These are phyloP conservation scores for Margaritispora aquatica DNA, from an alignment of 495 filamentous ascomycete genomes.

Conservation along the genomic window DNA sequence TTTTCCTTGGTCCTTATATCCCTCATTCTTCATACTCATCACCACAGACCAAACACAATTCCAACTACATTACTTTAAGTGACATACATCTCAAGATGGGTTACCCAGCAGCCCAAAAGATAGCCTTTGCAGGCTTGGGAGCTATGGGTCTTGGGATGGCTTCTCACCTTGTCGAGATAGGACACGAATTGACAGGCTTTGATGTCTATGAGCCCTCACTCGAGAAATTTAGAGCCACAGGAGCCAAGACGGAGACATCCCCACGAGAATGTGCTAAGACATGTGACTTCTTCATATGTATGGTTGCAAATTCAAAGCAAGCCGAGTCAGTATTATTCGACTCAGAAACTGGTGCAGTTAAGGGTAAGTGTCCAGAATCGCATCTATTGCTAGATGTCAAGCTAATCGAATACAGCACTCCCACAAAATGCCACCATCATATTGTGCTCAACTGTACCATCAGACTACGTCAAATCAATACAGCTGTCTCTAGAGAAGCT, in stretches of 20 bases:
- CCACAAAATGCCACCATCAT: conserved; percentile 56
- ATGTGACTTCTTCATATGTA: conserved; percentile 58
- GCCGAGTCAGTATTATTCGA: conserved; percentile 61
- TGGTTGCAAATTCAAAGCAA: conserved; percentile 72
- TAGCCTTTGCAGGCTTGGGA: conserved; percentile 75
- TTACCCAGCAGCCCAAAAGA: conserved; percentile 17
- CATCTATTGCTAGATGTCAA: background rate
- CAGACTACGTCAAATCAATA: conserved; percentile 57
- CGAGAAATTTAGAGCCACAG: conserved; percentile 57
- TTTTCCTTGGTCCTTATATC: background rate
- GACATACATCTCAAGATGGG: background rate
- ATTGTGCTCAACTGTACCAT: conserved; percentile 70
- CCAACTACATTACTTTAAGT: too few relatives aligned
- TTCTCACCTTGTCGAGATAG: conserved; percentile 62
- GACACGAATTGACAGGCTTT: conserved; percentile 64
- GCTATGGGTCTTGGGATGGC: conserved; percentile 89
- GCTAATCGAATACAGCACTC: conserved; percentile 30
- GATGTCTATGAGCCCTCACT: conserved; percentile 66
- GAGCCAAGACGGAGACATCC: conserved; percentile 54
- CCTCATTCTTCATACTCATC: too few relatives aligned
- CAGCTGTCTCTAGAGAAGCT: conserved; percentile 42
- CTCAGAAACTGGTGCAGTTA: conserved; percentile 47
- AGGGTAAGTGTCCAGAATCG: background rate
- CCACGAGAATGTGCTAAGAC: conserved; percentile 56
- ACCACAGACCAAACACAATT: too few relatives aligned